Conservation (phyloP, 2,329 filamentous ascomycete species). For the Trichoderma polysporum region DNA sequence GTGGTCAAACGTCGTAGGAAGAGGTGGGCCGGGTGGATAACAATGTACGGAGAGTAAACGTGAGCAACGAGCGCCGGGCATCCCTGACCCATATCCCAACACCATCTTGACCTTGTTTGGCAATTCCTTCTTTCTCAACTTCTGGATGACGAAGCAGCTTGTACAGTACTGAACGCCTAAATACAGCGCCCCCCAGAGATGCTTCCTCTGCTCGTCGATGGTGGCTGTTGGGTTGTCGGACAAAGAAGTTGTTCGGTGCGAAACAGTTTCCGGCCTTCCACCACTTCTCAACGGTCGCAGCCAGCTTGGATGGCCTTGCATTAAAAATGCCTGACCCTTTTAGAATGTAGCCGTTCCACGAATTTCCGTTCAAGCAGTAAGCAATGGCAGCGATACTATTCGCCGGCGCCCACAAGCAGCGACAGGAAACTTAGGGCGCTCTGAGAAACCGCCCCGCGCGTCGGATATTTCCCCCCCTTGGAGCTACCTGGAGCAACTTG, state of each 20-base stretch:
- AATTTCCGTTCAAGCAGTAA: not conserved
- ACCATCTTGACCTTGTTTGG: slow-evolving; percentile 20
- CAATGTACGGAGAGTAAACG: slow-evolving; percentile 25
- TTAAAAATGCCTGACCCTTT: not conserved
- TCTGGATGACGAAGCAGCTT: not conserved
- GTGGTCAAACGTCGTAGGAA: slow-evolving; percentile 25
- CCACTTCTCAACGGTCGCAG: not conserved
- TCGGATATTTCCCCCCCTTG: slow-evolving; percentile 6
- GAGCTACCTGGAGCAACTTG: slow-evolving; percentile 25
- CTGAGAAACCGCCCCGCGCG: slow-evolving; percentile 16
- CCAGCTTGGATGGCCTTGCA: not conserved
- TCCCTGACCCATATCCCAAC: slow-evolving; percentile 20
- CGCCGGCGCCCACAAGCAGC: not conserved
- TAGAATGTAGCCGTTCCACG: not conserved
- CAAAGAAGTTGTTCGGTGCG: not conserved
- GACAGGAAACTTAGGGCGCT: slow-evolving; percentile 8
- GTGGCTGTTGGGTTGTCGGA: not conserved
- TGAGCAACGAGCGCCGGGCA: slow-evolving; percentile 20
- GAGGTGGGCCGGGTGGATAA: slow-evolving; percentile 22
- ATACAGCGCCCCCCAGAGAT: not conserved
- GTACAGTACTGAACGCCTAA: no score
- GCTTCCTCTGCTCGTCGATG: not conserved
- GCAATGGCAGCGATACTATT: not conserved
- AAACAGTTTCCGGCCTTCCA: not conserved
- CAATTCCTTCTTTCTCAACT: slow-evolving; percentile 19